These are phyloP conservation scores for Fonsecaea multimorphosa DNA, from an alignment of 2,329 filamentous ascomycete genomes.

Conservation along the genomic window DNA sequence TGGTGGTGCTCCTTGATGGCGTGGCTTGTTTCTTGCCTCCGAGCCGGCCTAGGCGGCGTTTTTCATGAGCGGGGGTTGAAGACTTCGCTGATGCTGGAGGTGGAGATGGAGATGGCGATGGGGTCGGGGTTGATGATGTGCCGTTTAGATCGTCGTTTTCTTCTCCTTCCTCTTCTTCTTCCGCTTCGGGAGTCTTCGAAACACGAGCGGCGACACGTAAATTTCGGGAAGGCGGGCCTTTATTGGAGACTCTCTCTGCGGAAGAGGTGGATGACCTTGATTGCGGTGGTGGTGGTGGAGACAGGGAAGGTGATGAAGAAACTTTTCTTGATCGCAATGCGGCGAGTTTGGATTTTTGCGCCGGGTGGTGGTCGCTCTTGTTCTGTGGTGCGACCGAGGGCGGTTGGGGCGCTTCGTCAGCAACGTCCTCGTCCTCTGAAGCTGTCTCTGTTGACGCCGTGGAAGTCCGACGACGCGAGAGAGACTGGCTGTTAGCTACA, in stretches of 20 bases:
- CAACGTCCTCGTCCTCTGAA: slow-evolving; percentile 29
- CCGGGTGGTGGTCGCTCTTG: not conserved
- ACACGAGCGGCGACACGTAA: not conserved
- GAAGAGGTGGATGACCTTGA: slow-evolving; percentile 4
- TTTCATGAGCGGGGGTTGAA: not conserved
- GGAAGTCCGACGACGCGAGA: slow-evolving; percentile 15
- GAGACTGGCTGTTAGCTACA: not conserved
- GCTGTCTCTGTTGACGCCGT: slow-evolving; percentile 20
- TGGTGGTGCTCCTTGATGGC: not conserved
- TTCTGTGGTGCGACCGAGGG: not conserved
- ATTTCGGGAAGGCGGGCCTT: not conserved
- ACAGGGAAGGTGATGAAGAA: slow-evolving; percentile 34
- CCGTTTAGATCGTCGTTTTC: not conserved
- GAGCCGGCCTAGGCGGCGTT: slow-evolving; percentile 17
- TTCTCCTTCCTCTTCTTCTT: slow-evolving; percentile 1
- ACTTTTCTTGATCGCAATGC: slow-evolving; percentile 18
- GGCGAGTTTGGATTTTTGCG: slow-evolving; percentile 15
- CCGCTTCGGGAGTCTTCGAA: not conserved
- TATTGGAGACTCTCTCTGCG: not conserved
- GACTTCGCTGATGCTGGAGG: not conserved
- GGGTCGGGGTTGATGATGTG: not conserved
- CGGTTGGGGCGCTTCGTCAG: slow-evolving; percentile 5
- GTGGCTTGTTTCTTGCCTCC: slow-evolving; percentile 10
- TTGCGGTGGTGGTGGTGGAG: slow-evolving; percentile 5
- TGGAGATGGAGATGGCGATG: not conserved